Evolutionary conservation across 2,329 filamentous ascomycete genomes (phyloP).

Genomic region (Apiospora marii): DNA sequence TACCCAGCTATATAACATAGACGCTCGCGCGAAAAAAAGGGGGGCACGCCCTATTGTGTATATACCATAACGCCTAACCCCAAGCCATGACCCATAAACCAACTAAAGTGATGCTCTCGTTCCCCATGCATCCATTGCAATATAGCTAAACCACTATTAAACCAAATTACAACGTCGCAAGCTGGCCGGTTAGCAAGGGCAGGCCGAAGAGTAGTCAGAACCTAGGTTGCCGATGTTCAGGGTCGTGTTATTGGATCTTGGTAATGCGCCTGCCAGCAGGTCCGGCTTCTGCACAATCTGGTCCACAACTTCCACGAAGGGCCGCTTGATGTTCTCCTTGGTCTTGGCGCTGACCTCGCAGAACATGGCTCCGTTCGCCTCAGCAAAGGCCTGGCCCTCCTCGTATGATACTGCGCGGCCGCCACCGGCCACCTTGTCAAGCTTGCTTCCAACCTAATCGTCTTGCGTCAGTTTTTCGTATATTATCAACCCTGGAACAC

Average conservation of each 20-base stretch:
- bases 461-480: conserved; percentile 25
- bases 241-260: conserved; percentile 36
- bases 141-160: not conserved
- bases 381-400: conserved; percentile 57
- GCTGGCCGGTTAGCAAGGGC: conserved; percentile 34
- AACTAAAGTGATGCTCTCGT: conserved; percentile 22
- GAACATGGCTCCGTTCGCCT: conserved; percentile 54
- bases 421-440: conserved; percentile 52
- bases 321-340: conserved; percentile 57
- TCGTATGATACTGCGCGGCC: conserved; percentile 53
- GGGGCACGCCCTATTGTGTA: conserved; percentile 20
- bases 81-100: conserved; percentile 10
- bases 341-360: conserved; percentile 64
- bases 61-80: conserved; percentile 16
- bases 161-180: not conserved
- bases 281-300: conserved; percentile 55
- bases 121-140: conserved; percentile 35
- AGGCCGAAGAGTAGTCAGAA: conserved; percentile 38
- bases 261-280: conserved; percentile 45
- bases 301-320: conserved; percentile 61
- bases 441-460: conserved; percentile 56
- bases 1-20: conserved; percentile 27
- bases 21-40: conserved; percentile 27
- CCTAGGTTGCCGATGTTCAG: conserved; percentile 40
- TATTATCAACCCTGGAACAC: not conserved